Evolutionary conservation across 176 grass and related monocot species (phyloP), one percentile per base, ranked within the genome.

Genomic region (Lolium rigidum): DNA sequence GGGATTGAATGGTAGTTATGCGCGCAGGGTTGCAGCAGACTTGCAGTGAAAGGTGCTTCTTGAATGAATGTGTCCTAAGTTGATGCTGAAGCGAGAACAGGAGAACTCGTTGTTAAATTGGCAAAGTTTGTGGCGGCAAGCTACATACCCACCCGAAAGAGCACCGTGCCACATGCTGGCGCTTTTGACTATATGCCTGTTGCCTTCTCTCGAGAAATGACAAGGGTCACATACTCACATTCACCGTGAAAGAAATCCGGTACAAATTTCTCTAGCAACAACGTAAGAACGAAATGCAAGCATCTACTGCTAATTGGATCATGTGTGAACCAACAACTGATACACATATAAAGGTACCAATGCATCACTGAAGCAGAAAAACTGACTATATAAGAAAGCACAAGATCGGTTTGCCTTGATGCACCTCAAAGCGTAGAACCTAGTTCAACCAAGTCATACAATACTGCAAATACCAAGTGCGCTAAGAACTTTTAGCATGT

Each of bases 1-100:
- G 90, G 91, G 92, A 87, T 91, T 93, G 95, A 98, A 98, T 86
- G 95, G 86, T 91, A 90, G 95, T 91, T 97, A 92, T 80, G 80
- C 39, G 31, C 52, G 82, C 44, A 18, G 52, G 43, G 64, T 15
- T 70, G 72, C 79, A 63, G 72, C 79, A 63, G 82, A 85, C 74
- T 61, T 88, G 81, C 41, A 44, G 7, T 8, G 41, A 8, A 44
- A 5, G 46, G 46, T 47, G 46, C 46, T 47, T 47, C 46, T 47
- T 47, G 79, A 43, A 88, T 43, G 64, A 72, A 84, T 62, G 64
- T 31, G 51, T 80, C 6, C 41, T 43, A 7, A 18, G 61, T 31
- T 48, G 79, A 37, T 62, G 77, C 28, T n/a, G 64, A 15, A 52
- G 85, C 48, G 1, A 9, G 4, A 22, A 5, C 50, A 35, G 31